Percentiles rank a stretch among this genome's conserved stretches.
phyloP scores from a whole-genome alignment of 768 basidiomycete genomes.

The Phanerochaete carnosa region DNA sequence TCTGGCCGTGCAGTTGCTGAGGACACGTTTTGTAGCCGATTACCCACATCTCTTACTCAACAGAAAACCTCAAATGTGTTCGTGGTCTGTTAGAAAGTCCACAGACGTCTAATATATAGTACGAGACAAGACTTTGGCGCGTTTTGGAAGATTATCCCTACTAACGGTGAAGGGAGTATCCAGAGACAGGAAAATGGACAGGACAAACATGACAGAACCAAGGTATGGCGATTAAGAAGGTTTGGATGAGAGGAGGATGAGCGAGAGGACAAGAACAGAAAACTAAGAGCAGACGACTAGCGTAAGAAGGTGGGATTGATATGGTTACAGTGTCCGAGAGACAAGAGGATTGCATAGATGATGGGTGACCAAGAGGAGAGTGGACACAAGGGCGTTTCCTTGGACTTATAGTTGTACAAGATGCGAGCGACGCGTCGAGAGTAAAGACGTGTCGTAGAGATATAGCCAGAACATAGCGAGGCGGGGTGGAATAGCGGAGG shows the following conservation, averaged over 20 bases:
- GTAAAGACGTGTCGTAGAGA: not conserved
- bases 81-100: not conserved
- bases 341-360: constrained; percentile 9
- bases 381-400: not conserved
- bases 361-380: not conserved
- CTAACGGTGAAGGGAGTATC: not conserved
- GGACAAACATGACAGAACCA: not conserved
- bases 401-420: constrained; percentile 2
- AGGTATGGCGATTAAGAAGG: not conserved
- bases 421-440: constrained; percentile 2
- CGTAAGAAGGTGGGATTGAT: not conserved
- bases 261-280: not conserved
- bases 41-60: not conserved
- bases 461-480: constrained; percentile 8
- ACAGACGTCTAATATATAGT: not conserved
- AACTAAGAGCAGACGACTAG: not conserved
- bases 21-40: too few relatives aligned
- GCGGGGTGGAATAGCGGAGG: constrained; percentile 8
- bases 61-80: not conserved
- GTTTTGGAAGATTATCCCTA: not conserved
- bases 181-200: not conserved
- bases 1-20: too few relatives aligned
- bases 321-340: constrained; percentile 7
- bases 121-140: not conserved
- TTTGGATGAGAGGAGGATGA: not conserved